Evolutionary conservation across 306 rosid species (phyloP).

Genomic region (Spatholobus suberectus): DNA sequence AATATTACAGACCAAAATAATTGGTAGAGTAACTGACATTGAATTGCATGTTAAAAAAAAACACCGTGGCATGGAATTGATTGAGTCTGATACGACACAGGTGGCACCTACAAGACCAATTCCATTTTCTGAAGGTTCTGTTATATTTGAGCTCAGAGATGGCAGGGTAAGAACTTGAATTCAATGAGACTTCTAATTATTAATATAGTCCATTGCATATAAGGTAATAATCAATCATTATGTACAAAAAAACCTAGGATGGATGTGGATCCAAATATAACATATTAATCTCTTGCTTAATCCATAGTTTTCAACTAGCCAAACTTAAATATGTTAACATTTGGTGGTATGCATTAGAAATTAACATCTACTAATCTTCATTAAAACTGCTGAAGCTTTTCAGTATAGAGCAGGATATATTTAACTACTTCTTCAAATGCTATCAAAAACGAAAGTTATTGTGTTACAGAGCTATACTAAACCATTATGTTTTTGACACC

Average conservation of each 20-base stretch:
- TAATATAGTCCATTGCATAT: background rate
- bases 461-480: background rate
- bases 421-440: background rate
- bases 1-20: background rate
- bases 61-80: background rate
- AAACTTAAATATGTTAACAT: background rate
- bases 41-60: background rate
- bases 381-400: background rate
- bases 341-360: background rate
- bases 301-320: background rate
- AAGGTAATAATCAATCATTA: background rate
- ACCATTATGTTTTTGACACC: background rate
- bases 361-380: background rate
- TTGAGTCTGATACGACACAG: background rate
- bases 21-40: background rate
- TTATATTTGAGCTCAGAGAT: slow-evolving; percentile 10
- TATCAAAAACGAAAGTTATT: background rate
- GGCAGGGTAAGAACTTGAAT: slow-evolving; percentile 16
- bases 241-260: background rate
- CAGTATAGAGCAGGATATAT: background rate
- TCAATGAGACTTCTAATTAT: background rate
- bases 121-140: slow-evolving; percentile 5
- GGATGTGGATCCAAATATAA: background rate
- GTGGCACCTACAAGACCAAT: slow-evolving; percentile 17
- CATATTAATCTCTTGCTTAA: background rate